These are phyloP conservation scores for Tephrocybe sp. DNA, from an alignment of 768 basidiomycete genomes.

Conservation along the genomic window DNA sequence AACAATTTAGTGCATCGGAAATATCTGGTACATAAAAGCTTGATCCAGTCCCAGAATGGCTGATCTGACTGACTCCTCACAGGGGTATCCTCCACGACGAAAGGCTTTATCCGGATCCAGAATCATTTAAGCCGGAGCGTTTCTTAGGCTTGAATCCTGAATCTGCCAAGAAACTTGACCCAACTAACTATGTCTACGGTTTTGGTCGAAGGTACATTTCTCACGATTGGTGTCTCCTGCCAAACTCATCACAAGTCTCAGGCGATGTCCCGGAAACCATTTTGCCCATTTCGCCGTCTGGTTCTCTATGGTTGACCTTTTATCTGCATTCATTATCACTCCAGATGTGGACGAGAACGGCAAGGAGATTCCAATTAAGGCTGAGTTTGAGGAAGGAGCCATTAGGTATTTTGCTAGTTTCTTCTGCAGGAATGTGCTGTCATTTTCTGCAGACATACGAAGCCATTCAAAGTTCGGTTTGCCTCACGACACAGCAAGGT, in stretches of 20 bases:
- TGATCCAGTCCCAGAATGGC: background rate
- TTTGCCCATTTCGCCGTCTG: slow-evolving; percentile 18
- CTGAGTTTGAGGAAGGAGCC: slow-evolving; percentile 14
- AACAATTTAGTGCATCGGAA: slow-evolving; percentile 13
- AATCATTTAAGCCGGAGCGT: slow-evolving; percentile 12
- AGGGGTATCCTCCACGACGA: slow-evolving; percentile 19
- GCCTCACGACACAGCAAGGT: slow-evolving; percentile 13
- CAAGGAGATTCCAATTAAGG: slow-evolving; percentile 15
- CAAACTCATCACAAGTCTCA: background rate
- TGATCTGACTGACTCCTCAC: background rate
- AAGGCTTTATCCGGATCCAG: slow-evolving; percentile 8
- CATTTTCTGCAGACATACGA: slow-evolving; percentile 12
- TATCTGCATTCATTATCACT: slow-evolving; percentile 12
- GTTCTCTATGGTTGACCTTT: slow-evolving; percentile 15
- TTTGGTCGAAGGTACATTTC: slow-evolving; percentile 13
- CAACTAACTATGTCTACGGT: slow-evolving; percentile 15
- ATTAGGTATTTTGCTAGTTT: slow-evolving; percentile 7
- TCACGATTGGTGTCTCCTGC: background rate
- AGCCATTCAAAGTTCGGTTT: slow-evolving; percentile 12
- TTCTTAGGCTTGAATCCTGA: slow-evolving; percentile 10
- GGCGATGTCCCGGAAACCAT: slow-evolving; percentile 17
- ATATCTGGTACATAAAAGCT: slow-evolving; percentile 9
- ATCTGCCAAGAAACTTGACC: slow-evolving; percentile 14
- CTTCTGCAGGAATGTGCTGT: background rate
- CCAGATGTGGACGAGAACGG: slow-evolving; percentile 16